phyloP scores from a whole-genome alignment of 257 asterid genomes.

The Scutellaria galericulata region DNA sequence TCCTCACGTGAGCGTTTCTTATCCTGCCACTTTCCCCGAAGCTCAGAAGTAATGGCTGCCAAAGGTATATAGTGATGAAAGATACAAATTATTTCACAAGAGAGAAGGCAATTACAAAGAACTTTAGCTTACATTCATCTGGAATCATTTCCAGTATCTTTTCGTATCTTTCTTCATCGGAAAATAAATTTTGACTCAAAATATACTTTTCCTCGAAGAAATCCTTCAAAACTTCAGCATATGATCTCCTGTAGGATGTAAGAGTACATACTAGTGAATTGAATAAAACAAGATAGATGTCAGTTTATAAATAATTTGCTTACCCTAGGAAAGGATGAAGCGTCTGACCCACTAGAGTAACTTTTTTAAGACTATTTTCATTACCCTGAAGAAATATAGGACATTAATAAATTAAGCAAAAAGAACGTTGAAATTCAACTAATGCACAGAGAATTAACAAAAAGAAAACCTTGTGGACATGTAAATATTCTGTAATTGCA shows the following conservation, averaged over 20 bases:
- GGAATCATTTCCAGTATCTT: conserved; percentile 89
- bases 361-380: conserved; percentile 74
- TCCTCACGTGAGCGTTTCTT: conserved; percentile 72
- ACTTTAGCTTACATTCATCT: conserved; percentile 68
- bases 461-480: conserved; percentile 71
- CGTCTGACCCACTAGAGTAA: conserved; percentile 57
- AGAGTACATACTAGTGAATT: conserved; percentile 17
- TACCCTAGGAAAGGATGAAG: conserved; percentile 93
- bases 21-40: conserved; percentile 76
- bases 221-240: conserved; percentile 65
- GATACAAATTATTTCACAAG: conserved; percentile 11
- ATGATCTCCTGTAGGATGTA: conserved; percentile 69
- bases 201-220: conserved; percentile 70
- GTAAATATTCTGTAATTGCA: conserved; percentile 83
- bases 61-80: conserved; percentile 11
- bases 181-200: conserved; percentile 67
- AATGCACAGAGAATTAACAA: conserved; percentile 8
- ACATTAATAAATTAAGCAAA: conserved; percentile 13
- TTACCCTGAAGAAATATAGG: conserved; percentile 63
- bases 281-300: conserved; percentile 20
- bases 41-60: conserved; percentile 85
- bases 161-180: conserved; percentile 70
- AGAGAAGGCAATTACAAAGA: conserved; percentile 22
- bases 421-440: conserved; percentile 15
- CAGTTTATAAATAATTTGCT: conserved; percentile 35